phyloP scores from a whole-genome alignment of 2,329 filamentous ascomycete genomes.

The Lecanosticta acicola region DNA sequence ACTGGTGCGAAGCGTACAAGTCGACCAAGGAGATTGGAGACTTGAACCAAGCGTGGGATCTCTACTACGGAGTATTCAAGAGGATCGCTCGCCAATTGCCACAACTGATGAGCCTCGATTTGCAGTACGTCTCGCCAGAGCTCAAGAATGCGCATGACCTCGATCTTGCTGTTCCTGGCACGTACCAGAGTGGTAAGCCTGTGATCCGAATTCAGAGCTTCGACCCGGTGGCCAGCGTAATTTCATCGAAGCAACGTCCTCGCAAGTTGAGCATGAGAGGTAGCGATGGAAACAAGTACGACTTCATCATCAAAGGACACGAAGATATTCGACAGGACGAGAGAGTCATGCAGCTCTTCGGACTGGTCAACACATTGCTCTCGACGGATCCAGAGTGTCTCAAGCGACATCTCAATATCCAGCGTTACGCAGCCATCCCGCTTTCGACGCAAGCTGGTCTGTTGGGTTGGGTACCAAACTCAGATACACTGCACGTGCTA shows the following conservation, averaged over 20 bases:
- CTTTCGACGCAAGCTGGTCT: slow-evolving; percentile 94
- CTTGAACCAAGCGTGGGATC: slow-evolving; percentile 96
- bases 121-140: slow-evolving; percentile 95
- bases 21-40: slow-evolving; percentile 86
- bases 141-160: slow-evolving; percentile 79
- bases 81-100: slow-evolving; percentile 90
- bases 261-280: slow-evolving; percentile 82
- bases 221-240: slow-evolving; percentile 82
- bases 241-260: slow-evolving; percentile 94
- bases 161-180: slow-evolving; percentile 91
- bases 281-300: slow-evolving; percentile 81
- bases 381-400: slow-evolving; percentile 92
- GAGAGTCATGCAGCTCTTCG: slow-evolving; percentile 98
- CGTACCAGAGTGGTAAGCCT: slow-evolving; percentile 73
- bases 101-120: slow-evolving; percentile 84
- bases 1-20: slow-evolving; percentile 92
- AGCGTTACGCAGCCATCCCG: slow-evolving; percentile 93
- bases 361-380: slow-evolving; percentile 91
- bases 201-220: slow-evolving; percentile 84
- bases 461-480: slow-evolving; percentile 94
- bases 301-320: slow-evolving; percentile 94
- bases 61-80: slow-evolving; percentile 98
- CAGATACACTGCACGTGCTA: slow-evolving; percentile 90
- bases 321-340: slow-evolving; percentile 99
- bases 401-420: slow-evolving; percentile 94